These are phyloP conservation scores for Fusarium miscanthi DNA, from an alignment of 2,329 filamentous ascomycete species.

Conservation along the genomic window DNA sequence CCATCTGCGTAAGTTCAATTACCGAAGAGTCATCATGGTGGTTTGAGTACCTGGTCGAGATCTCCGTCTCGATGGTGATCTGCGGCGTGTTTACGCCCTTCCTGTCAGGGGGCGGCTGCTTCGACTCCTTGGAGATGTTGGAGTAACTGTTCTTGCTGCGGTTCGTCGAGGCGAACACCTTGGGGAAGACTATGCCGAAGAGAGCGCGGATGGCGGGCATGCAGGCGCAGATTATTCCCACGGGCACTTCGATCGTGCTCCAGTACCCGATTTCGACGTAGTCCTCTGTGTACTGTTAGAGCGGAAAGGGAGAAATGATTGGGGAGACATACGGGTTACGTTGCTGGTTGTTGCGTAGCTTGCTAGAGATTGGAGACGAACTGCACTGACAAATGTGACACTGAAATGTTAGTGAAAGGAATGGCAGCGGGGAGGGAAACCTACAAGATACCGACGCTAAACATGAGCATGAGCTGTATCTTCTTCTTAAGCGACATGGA, in stretches of 20 bases:
- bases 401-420: neutral
- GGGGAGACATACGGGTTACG: slow-evolving; percentile 4
- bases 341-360: slow-evolving; percentile 23
- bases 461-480: slow-evolving; percentile 27
- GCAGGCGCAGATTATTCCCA: slow-evolving; percentile 47
- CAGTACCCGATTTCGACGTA: slow-evolving; percentile 42
- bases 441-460: slow-evolving; percentile 21
- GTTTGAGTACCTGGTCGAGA: neutral
- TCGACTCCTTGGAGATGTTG: slow-evolving; percentile 12
- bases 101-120: neutral
- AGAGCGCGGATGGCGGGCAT: slow-evolving; percentile 43
- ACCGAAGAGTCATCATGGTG: neutral
- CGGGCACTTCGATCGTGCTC: slow-evolving; percentile 47
- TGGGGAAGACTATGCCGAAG: slow-evolving; percentile 31
- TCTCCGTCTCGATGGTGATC: neutral
- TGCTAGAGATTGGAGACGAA: slow-evolving; percentile 13
- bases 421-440: rapidly evolving
- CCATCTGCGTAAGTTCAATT: slow-evolving; percentile 12
- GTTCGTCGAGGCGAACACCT: slow-evolving; percentile 24
- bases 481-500: slow-evolving; percentile 17
- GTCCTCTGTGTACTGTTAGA: slow-evolving; percentile 34
- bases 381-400: slow-evolving; percentile 14
- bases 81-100: neutral
- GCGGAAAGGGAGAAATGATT: rapidly evolving
- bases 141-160: slow-evolving; percentile 22